Evolutionary conservation across 768 basidiomycete genomes (phyloP), one percentile per base, ranked within the genome.

Genomic region (Mycena chlorophos): DNA sequence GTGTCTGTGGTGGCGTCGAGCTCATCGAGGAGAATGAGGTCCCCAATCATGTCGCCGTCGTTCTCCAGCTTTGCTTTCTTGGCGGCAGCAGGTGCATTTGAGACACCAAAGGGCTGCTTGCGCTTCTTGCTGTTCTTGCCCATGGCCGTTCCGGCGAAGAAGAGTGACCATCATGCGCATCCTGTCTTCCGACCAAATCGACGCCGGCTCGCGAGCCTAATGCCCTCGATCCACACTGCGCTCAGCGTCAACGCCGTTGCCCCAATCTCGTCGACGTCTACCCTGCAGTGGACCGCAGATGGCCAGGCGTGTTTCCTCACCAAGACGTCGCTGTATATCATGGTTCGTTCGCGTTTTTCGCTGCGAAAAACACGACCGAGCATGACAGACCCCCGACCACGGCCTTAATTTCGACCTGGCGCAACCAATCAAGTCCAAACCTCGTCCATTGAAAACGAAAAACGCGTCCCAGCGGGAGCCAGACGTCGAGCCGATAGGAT

Each of bases 261-360:
- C 12, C 74, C 84, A 3, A 73, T 78, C 51, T 85, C 88, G 1
- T 86, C 86, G 1, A 63, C 67, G 26, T 79, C 74, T 12, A 80
- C 79, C 63, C 67, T 92, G 8, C 88, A 89, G 66, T 89, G 87
- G 85, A 84, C 88, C 14, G 78, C 77, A 16, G 89, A 91, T 49
- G 90, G 89, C 0, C 90, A 93, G 64, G 72, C 84, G 1, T 75
- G 80, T 51, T 80, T 91, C 51, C 67, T 80, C n/a, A 85, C 88
- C 5, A 86, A 86, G 67, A 76, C 77, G 27, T 83, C 83, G 0
- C 78, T 86, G 3, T 81, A 89, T 63, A 83, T 93, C 28, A 63
- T 92, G 73, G 90, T 91, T 66, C 58, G 90, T 90, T 65, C 58
- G 77, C 56, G 46, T 31, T 46, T 45, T 23, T 25, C 31, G 20